Evolutionary conservation across 805 yeast species (phyloP), one percentile per base, ranked within the genome.

Genomic region (Jamesozyma hellenica): DNA sequence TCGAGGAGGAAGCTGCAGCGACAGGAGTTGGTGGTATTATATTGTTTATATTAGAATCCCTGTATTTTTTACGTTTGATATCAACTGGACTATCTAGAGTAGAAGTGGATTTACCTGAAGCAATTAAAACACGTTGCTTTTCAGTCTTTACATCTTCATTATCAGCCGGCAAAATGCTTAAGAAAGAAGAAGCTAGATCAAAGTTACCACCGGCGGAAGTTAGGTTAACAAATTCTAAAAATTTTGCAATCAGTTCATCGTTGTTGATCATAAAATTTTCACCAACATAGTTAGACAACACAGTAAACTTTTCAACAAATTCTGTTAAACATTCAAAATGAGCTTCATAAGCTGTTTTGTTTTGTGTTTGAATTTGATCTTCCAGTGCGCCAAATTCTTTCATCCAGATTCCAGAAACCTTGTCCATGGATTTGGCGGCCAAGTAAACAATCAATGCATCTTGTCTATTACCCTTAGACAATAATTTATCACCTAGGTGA

Each of bases 141-240:
- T 85, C 96, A 32, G 72, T 57, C 40, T 71, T 74, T 36, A 82
- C 78, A 19, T 79, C 84, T 33, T 81, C 82, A 50, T 79, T 75
- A 39, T 76, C 76, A 34, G 73, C 75, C 11, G 97, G 95, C 52
- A 92, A 67, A 44, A 81, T 67, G 34, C 68, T 67, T 55, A 90
- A 70, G 48, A 83, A 75, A 48, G 71, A 74, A 42, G 68, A 71
- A 1, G 97, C 96, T 48, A 90, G 66, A 9, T 81, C 94, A 50
- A 85, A 79, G 47, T 83, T 77, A 21, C 96, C 97, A 54, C 72
- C 77, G 21, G 86, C 77, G 4, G 95, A 81, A 41, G 87, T 77
- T 43, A 82, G 66, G 48, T 75, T 78, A 34, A 94, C 79, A 60
- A 82, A 92, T 61, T 92, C 97, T 47, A 85, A 68, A 45, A 84